Evolutionary conservation across 495 filamentous ascomycete genomes (phyloP), one percentile per base, ranked within the genome.

Genomic region (Pyrenopolyporus hunteri): DNA sequence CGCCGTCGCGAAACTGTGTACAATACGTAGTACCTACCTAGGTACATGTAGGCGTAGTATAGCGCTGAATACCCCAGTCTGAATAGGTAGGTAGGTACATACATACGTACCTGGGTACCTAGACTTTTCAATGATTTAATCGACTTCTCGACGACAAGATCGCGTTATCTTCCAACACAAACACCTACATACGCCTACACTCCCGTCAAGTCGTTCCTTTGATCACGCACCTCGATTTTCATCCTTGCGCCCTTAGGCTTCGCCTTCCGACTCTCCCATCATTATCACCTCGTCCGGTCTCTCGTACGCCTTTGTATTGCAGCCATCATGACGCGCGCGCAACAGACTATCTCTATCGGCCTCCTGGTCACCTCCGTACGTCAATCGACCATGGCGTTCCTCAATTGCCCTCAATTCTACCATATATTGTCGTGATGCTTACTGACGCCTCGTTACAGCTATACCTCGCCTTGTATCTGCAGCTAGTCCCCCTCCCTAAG

Each of bases 291-390:
- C 22, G 25, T 33, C 33, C 25, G n/a, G n/a, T 19, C 1, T 20
- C 22, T 31, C 25, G 6, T 25, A 35, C 26, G 36, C 3, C 23
- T 16, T 16, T 11, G 29, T 33, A 58, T 45, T 16, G 3, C 37
- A 53, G 51, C 31, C 65, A 74, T 51, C 32, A 98, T 97, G 94
- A 96, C 94, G 61, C 90, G 91, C 74, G 94, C 94, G 17, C 90
- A 93, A 71, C 93, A 98, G 74, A 92, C 89, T 60, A 85, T 97
- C 71, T 96, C 92, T 35, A 79, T 95, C 57, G 85, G 85, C 63
- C 85, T 97, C 65, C 85, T 97, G 54, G 80, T 93, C 70, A 90
- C 89, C 73, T 97, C 93, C 19, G 93, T 98, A 74, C 53, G 71
- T 50, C 51, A 1, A 44, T 33, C 13, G 22, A 39, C n/a, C 17